Evolutionary conservation across 345 rosid species (phyloP).

Genomic region (Durio zibethinus): DNA sequence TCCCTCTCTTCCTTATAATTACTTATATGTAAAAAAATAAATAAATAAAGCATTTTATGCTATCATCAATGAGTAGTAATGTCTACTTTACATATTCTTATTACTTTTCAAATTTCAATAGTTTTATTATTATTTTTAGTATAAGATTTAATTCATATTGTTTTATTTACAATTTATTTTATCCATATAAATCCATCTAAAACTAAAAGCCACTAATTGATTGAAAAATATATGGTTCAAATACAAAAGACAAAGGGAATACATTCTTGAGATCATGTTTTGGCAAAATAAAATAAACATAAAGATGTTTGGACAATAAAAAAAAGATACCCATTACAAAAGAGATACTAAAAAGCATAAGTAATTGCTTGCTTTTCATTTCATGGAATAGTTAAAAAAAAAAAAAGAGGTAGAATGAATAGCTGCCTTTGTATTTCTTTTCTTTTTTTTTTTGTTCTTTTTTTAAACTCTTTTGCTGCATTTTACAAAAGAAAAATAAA

Average conservation of each 20-base stretch:
- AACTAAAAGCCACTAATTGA: not conserved
- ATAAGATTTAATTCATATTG: not conserved
- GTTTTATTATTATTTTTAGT: not conserved
- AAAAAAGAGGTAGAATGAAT: too few relatives aligned
- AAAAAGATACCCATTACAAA: not conserved
- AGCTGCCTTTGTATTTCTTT: too few relatives aligned
- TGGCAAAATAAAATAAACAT: not conserved
- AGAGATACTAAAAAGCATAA: not conserved
- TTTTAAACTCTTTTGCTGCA: too few relatives aligned
- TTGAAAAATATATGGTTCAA: not conserved
- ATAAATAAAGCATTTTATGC: too few relatives aligned
- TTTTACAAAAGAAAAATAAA: too few relatives aligned
- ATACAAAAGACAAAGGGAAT: not conserved
- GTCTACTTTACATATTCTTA: not conserved
- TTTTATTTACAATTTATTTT: not conserved
- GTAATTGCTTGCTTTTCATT: too few relatives aligned
- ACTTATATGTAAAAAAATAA: too few relatives aligned
- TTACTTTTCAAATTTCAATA: not conserved
- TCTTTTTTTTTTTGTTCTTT: too few relatives aligned
- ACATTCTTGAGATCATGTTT: not conserved
- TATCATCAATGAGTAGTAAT: not conserved
- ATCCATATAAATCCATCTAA: not conserved
- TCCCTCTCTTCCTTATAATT: too few relatives aligned
- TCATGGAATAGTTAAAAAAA: too few relatives aligned
- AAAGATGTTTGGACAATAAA: not conserved